These are phyloP conservation scores for Ogataea allantospora DNA, from an alignment of 805 yeast genomes.

Conservation along the genomic window DNA sequence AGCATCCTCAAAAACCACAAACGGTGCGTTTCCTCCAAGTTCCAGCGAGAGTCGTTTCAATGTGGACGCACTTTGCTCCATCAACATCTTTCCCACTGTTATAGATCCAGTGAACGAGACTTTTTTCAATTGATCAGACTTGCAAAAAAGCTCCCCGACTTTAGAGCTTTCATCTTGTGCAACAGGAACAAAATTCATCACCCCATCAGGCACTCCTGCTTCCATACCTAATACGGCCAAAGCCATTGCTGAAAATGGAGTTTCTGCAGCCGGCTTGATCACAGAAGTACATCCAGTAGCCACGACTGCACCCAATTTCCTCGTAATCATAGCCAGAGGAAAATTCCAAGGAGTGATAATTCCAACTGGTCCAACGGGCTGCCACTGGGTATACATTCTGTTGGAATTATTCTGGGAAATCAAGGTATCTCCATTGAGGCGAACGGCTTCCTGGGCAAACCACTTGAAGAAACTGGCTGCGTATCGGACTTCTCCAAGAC, in stretches of 20 bases:
- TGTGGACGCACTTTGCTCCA: slow-evolving; percentile 56
- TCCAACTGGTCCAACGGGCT: slow-evolving; percentile 80
- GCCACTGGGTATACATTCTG: slow-evolving; percentile 56
- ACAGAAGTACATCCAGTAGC: slow-evolving; percentile 85
- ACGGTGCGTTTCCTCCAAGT: slow-evolving; percentile 81
- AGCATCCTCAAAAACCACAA: slow-evolving; percentile 71
- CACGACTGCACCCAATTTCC: slow-evolving; percentile 71
- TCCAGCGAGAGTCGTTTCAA: slow-evolving; percentile 71
- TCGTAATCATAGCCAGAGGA: slow-evolving; percentile 75
- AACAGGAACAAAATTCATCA: slow-evolving; percentile 61
- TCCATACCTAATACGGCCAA: slow-evolving; percentile 56
- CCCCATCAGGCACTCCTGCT: slow-evolving; percentile 74
- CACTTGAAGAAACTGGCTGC: slow-evolving; percentile 82
- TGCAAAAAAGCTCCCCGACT: slow-evolving; percentile 58
- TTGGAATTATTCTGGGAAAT: slow-evolving; percentile 47
- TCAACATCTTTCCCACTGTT: slow-evolving; percentile 62
- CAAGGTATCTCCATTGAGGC: slow-evolving; percentile 60
- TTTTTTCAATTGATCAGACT: slow-evolving; percentile 53
- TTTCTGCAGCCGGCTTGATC: slow-evolving; percentile 73
- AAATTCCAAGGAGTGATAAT: slow-evolving; percentile 84
- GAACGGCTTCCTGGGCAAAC: slow-evolving; percentile 83
- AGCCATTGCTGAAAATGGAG: slow-evolving; percentile 73
- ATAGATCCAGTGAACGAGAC: slow-evolving; percentile 81
- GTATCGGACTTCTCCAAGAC: slow-evolving; percentile 64
- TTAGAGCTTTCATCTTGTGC: slow-evolving; percentile 35